A percentile compares a stretch with the other conserved stretches of the same genome.
Evolutionary conservation across 176 grass and related monocot genomes (phyloP).

Genomic region (Triticum timopheevii): DNA sequence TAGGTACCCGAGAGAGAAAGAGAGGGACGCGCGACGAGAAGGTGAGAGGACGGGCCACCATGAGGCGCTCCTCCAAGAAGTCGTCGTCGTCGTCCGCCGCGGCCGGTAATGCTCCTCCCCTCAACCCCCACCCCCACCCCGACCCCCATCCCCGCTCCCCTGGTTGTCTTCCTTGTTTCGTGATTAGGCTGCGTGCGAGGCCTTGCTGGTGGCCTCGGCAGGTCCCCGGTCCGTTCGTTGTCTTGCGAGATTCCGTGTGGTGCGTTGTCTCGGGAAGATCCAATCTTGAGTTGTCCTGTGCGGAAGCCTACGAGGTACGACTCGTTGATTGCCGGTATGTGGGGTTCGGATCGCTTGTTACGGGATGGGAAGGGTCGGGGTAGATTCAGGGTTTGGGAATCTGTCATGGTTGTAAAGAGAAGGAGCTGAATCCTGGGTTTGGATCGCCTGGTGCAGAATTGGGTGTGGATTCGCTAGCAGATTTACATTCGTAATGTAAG

Average conservation of each 20-base stretch:
- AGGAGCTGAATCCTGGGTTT: conserved; percentile 13
- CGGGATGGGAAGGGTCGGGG: not conserved
- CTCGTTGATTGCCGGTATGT: not conserved
- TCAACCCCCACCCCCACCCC: conserved; percentile 13
- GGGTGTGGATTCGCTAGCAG: not conserved
- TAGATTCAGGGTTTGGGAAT: not conserved
- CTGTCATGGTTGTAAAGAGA: not conserved
- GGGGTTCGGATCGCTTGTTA: conserved; percentile 8
- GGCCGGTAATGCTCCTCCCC: conserved; percentile 36
- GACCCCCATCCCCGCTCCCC: too few species aligned
- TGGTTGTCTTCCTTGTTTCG: not conserved
- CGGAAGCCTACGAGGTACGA: not conserved
- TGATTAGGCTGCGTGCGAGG: conserved; percentile 6
- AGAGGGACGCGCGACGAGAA: conserved; percentile 2
- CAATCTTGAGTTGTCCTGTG: conserved; percentile 29
- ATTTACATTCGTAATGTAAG: conserved; percentile 6
- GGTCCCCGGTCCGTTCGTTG: not conserved
- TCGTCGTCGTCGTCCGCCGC: conserved; percentile 41
- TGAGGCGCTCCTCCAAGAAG: conserved; percentile 62
- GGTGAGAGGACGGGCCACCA: conserved; percentile 8
- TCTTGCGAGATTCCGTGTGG: conserved; percentile 9
- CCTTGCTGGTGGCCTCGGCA: not conserved
- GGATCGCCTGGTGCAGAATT: conserved; percentile 1
- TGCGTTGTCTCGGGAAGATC: conserved; percentile 29
- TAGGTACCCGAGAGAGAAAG: not conserved